phyloP scores from a whole-genome alignment of 768 basidiomycete genomes.

The Leucocoprinus leucothites region DNA sequence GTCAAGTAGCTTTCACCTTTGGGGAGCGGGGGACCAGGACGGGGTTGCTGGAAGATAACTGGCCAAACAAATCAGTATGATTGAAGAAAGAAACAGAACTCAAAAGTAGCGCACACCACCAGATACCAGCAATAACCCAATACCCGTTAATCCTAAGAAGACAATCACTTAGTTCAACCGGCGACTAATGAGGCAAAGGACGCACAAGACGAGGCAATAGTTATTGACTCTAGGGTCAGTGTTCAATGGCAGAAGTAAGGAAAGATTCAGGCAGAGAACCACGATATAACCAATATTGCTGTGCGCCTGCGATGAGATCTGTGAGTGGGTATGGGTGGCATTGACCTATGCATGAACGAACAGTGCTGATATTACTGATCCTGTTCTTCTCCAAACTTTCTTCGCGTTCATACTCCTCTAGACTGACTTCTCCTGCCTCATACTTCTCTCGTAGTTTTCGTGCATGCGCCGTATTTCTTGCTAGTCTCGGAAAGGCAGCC shows the following conservation, averaged over 20 bases:
- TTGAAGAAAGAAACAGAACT: too few species aligned
- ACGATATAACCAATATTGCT: conserved; percentile 75
- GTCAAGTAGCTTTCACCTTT: conserved; percentile 75
- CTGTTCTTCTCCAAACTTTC: conserved; percentile 82
- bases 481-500: conserved; percentile 76
- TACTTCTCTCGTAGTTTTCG: conserved; percentile 51
- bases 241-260: conserved; percentile 61
- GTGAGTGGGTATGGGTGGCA: background rate
- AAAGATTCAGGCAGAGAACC: conserved; percentile 62
- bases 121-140: conserved; percentile 78
- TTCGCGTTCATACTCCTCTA: conserved; percentile 66
- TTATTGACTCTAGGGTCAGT: conserved; percentile 66
- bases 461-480: conserved; percentile 69
- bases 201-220: conserved; percentile 69
- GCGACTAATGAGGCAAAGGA: background rate
- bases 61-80: background rate
- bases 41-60: conserved; percentile 86
- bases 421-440: conserved; percentile 54
- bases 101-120: conserved; percentile 68
- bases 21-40: conserved; percentile 77
- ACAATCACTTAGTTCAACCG: background rate
- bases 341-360: conserved; percentile 24
- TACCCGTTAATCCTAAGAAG: conserved; percentile 59
- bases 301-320: conserved; percentile 47
- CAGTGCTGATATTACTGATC: conserved; percentile 83